Percentiles rank a stretch among this genome's conserved stretches.
These are phyloP conservation scores for Podospora didyma DNA, from an alignment of 495 filamentous ascomycete species.

Conservation along the genomic window DNA sequence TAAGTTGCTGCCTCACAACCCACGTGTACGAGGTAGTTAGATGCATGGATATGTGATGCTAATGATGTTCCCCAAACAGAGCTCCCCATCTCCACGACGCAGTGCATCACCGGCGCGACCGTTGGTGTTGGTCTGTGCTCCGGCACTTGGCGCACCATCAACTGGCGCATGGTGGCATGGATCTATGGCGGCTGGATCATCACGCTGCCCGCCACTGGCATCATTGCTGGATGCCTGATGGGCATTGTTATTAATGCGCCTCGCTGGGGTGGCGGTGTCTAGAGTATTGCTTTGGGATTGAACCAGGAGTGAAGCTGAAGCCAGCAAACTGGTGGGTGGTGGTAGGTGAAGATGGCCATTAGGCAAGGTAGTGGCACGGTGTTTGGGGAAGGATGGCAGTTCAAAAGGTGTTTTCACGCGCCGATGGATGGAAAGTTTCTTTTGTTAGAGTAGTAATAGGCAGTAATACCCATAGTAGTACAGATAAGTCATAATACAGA, in stretches of 20 bases:
- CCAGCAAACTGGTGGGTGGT: no score
- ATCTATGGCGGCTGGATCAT: slow-evolving; percentile 57
- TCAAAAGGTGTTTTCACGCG: no score
- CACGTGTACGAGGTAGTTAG: no score
- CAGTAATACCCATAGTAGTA: no score
- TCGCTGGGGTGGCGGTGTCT: slow-evolving; percentile 16
- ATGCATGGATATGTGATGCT: background rate
- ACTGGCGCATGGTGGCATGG: slow-evolving; percentile 56
- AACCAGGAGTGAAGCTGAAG: no score
- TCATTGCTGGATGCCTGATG: slow-evolving; percentile 54
- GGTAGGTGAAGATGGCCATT: no score
- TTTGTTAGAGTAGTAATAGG: no score
- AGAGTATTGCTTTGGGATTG: no score
- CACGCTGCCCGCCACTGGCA: slow-evolving; percentile 53
- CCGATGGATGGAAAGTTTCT: no score
- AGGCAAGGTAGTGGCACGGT: no score
- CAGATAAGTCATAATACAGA: no score
- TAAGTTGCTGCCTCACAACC: slow-evolving; percentile 15
- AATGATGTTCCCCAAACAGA: slow-evolving; percentile 8
- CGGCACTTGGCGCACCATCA: slow-evolving; percentile 51
- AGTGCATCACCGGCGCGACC: slow-evolving; percentile 58
- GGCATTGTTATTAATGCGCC: slow-evolving; percentile 57
- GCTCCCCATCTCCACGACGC: slow-evolving; percentile 58
- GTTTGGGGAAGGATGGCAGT: no score
- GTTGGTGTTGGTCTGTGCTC: slow-evolving; percentile 61